Conservation (phyloP, 2,329 filamentous ascomycete genomes). For the Aspergillus felis region DNA sequence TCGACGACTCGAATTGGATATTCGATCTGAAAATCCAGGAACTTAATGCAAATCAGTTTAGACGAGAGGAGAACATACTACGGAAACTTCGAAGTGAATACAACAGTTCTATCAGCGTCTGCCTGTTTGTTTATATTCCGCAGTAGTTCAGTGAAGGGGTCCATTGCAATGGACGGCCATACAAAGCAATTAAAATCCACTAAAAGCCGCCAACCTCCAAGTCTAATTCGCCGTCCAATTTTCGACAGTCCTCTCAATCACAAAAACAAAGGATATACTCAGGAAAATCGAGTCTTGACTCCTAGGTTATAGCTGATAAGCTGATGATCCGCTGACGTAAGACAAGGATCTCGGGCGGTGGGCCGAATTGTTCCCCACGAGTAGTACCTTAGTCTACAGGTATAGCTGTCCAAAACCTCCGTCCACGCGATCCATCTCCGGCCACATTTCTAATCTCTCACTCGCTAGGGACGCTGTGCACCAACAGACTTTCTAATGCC, state of each 20-base stretch:
- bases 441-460: background rate
- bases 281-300: background rate
- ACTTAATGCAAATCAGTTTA: background rate
- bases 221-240: background rate
- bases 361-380: slow-evolving; percentile 1
- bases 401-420: slow-evolving; percentile 25
- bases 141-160: background rate
- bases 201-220: background rate
- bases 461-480: slow-evolving; percentile 16
- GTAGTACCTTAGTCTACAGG: background rate
- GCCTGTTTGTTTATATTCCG: background rate
- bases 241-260: background rate
- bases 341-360: slow-evolving; percentile 2
- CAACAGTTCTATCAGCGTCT: background rate
- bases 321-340: slow-evolving; percentile 17
- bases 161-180: background rate
- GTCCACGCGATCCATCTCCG: slow-evolving; percentile 12
- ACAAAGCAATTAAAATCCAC: background rate
- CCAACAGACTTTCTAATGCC: slow-evolving; percentile 1
- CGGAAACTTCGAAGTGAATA: background rate
- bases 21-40: background rate
- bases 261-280: background rate
- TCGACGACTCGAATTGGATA: background rate
- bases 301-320: background rate
- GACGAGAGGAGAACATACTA: background rate